Base-by-base conservation (phyloP, 2,329 filamentous ascomycete genomes). In the Penicillium sp. region DNA sequence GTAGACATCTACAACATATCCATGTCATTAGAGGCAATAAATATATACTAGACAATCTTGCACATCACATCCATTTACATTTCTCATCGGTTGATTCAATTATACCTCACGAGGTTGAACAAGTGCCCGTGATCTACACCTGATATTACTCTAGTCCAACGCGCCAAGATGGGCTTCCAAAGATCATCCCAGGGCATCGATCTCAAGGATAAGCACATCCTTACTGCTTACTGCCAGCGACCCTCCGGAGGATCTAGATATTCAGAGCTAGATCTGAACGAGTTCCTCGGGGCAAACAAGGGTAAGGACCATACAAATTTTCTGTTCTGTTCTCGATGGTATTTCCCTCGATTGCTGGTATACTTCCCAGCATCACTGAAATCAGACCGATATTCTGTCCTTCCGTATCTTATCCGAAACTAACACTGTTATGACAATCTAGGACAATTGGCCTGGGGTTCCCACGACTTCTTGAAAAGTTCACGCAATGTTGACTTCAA, bases 211-310 rank as follows among this genome's bases (percentile, higher is more conserved):
- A 47, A 59, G 4, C 65, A 67, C 35, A n/a, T 66, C 45, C 59
- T 67, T 15, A 55, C 55, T 19, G 64, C 65, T 36, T 63, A 67
- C 47, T 67, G 65, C 23, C 41, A 55, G 10, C 56, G 58, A 4
- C 61, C 55, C 3, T 43, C 59, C 0, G 65, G 65, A 1, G 55
- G 66, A 38, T 47, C 62, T 2, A 47, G 8, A 6, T 67, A 67
- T 25, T 67, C 65, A 13, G 65, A 67, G 39, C 42, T 67, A 25
- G 60, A 67, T 50, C 47, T 67, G 31, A 56, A 67, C 42, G 23
- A 47, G 1, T 50, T 66, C 21, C 38, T 67, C 2, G 65, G 65
- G 1, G 23, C 53, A 2, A 60, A 33, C 12, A 66, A 65, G 36
- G 65, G 65, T 61, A 53, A 61, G 62, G 17, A 19, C 12, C 8